Percentiles rank a stretch among this genome's conserved stretches.
phyloP scores from a whole-genome alignment of 352 stramenopile genomes.

The Globisporangium cederbergense region DNA sequence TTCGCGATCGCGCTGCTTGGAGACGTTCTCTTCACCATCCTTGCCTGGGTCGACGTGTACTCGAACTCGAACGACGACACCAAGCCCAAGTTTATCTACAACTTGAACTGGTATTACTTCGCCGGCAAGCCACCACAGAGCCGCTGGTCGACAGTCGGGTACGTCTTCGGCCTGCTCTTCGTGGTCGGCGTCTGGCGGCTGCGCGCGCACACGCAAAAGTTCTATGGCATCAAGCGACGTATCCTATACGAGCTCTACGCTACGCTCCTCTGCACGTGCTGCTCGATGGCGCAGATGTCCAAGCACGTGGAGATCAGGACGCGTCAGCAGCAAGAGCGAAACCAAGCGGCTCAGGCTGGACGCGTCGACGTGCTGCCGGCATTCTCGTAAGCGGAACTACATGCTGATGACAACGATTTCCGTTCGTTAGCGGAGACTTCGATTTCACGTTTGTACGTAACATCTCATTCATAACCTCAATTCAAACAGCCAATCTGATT shows the following conservation, averaged over 20 bases:
- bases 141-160: slow-evolving; percentile 1
- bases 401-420: neutral
- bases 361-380: neutral
- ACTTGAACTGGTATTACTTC: slow-evolving; percentile 1
- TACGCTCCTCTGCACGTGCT: slow-evolving; percentile 9
- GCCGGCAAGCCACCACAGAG: neutral
- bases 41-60: slow-evolving; percentile 7
- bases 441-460: neutral
- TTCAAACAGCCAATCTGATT: neutral
- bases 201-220: neutral
- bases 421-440: neutral
- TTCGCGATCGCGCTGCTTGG: slow-evolving; percentile 10
- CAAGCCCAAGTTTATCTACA: neutral
- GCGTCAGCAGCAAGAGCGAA: neutral
- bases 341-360: neutral
- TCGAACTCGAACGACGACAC: neutral
- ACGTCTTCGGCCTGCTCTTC: slow-evolving; percentile 3
- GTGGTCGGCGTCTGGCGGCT: neutral
- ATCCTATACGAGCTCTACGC: slow-evolving; percentile 7
- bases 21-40: neutral
- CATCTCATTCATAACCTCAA: neutral
- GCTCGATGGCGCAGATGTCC: slow-evolving; percentile 11
- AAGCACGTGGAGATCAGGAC: slow-evolving; percentile 1
- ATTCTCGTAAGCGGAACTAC: neutral
- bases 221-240: neutral